Evolutionary conservation across 2,329 filamentous ascomycete species (phyloP).

Genomic region (Nannizziopsis barbatae): DNA sequence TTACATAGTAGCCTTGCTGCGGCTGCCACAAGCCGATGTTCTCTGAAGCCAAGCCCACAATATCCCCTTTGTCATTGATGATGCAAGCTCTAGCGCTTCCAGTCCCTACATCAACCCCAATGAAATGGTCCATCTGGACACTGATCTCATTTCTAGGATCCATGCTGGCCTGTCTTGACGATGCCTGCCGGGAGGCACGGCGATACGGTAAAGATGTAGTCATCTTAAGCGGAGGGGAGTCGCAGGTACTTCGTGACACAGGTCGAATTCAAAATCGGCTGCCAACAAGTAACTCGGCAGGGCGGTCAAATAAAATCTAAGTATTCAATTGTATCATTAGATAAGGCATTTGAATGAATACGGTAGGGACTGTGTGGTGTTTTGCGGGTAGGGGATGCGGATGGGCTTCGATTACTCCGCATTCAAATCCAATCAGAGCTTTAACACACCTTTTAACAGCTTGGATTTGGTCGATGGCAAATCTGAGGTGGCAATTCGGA

Average conservation of each 20-base stretch:
- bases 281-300: no score
- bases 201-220: conserved; percentile 24
- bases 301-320: no score
- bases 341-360: no score
- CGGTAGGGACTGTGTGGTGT: no score
- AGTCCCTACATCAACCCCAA: conserved; percentile 93
- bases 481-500: no score
- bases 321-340: no score
- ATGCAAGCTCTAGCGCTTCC: conserved; percentile 92
- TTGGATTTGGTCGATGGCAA: no score
- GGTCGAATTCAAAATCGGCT: conserved; percentile 3
- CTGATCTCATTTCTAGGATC: conserved; percentile 47
- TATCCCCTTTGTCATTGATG: conserved; percentile 83
- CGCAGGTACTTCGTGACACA: neutral
- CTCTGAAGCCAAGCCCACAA: conserved; percentile 59
- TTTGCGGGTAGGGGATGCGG: no score
- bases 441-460: no score
- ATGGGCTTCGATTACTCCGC: no score
- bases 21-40: conserved; percentile 74
- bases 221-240: conserved; percentile 19
- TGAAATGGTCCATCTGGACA: conserved; percentile 50
- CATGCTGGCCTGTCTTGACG: conserved; percentile 30
- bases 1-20: conserved; percentile 60
- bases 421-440: no score
- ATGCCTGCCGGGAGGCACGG: conserved; percentile 19